phyloP scores from a whole-genome alignment of 108 stramenopile genomes.

The Cylindrotheca fusiformis region DNA sequence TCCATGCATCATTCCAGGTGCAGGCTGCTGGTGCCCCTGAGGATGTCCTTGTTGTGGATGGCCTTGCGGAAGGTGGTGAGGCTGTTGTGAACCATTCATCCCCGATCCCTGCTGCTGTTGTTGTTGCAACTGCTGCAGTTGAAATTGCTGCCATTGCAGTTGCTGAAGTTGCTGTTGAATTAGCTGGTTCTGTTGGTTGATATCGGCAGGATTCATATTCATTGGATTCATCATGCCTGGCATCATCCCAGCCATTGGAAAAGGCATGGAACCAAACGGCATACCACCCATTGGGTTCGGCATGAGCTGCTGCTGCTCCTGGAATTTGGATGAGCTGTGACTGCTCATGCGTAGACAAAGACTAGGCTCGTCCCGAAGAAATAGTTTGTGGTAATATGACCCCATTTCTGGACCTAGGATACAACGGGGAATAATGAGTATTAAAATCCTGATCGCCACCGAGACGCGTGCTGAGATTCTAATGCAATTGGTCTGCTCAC shows the following conservation, averaged over 20 bases:
- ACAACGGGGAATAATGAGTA: too few species aligned
- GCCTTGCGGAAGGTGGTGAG: conserved; percentile 37
- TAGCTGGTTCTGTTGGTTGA: conserved; percentile 34
- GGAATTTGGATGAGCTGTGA: conserved; percentile 39
- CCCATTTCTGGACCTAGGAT: too few species aligned
- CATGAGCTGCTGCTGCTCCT: conserved; percentile 32
- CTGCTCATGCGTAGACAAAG: conserved; percentile 55
- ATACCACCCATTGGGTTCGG: conserved; percentile 23
- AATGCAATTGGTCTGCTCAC: conserved; percentile 11
- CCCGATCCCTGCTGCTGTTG: conserved; percentile 15
- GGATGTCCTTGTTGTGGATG: conserved; percentile 25
- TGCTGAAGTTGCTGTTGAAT: conserved; percentile 46
- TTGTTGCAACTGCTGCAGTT: conserved; percentile 44
- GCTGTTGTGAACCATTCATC: conserved; percentile 6
- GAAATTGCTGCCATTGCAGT: conserved; percentile 45
- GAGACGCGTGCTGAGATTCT: not conserved
- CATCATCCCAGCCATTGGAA: conserved; percentile 19
- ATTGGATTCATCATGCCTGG: conserved; percentile 22
- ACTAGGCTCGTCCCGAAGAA: conserved; percentile 36
- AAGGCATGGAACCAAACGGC: conserved; percentile 21
- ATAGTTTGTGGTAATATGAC: conserved; percentile 53
- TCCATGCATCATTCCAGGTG: conserved; percentile 3
- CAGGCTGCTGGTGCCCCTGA: conserved; percentile 6
- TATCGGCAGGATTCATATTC: conserved; percentile 23
- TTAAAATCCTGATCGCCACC: not conserved